Percentiles rank a stretch among this genome's conserved stretches.
Evolutionary conservation across 108 stramenopile species (phyloP).

Genomic region (Nitzschia sp.): DNA sequence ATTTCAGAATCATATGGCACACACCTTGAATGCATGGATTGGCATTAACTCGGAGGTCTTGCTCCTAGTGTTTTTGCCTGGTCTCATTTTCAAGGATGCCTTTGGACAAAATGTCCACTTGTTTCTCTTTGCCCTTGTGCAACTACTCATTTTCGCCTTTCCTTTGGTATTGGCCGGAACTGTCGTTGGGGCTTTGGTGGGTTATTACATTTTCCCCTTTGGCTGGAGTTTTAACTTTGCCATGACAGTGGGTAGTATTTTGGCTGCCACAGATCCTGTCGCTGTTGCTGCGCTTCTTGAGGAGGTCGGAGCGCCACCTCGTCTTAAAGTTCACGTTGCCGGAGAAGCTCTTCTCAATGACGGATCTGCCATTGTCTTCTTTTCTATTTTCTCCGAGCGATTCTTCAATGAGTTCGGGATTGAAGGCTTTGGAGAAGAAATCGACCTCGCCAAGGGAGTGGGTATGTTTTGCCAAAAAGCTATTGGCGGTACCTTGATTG

Average conservation of each 20-base stretch:
- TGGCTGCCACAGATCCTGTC: conserved; percentile 92
- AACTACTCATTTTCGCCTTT: conserved; percentile 83
- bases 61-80: conserved; percentile 86
- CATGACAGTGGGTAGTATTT: conserved; percentile 84
- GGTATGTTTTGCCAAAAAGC: conserved; percentile 67
- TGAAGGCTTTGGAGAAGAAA: conserved; percentile 49
- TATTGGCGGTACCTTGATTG: conserved; percentile 74
- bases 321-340: conserved; percentile 71
- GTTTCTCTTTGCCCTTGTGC: conserved; percentile 45
- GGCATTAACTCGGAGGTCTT: conserved; percentile 60
- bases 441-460: conserved; percentile 18
- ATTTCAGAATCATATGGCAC: neutral
- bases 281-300: conserved; percentile 82
- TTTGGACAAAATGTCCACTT: conserved; percentile 70
- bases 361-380: conserved; percentile 90
- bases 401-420: conserved; percentile 51
- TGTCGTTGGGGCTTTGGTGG: conserved; percentile 42
- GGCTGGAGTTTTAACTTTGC: conserved; percentile 61
- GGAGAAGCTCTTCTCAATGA: conserved; percentile 88
- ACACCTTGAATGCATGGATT: conserved; percentile 8
- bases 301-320: conserved; percentile 67
- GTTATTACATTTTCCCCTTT: conserved; percentile 61
- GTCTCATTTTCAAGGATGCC: conserved; percentile 81
- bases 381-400: conserved; percentile 64
- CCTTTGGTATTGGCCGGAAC: conserved; percentile 81